These are phyloP conservation scores for Leccinum subatratum DNA, from an alignment of 1,284 basidiomycete genomes.

Conservation along the genomic window DNA sequence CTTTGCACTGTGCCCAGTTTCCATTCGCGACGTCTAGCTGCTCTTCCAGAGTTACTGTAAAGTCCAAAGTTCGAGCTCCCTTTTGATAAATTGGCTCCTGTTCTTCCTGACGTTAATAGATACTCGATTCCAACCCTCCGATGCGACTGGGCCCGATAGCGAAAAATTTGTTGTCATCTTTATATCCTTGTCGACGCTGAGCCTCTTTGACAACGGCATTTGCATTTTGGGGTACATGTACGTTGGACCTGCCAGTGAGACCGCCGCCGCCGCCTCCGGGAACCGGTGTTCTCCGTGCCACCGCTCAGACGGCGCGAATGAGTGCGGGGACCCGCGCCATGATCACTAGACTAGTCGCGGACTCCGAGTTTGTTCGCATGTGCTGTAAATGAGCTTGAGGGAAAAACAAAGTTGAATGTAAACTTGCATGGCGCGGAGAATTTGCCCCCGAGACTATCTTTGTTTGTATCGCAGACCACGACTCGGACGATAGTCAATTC, in stretches of 20 bases:
- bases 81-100: neutral
- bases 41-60: no score
- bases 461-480: neutral
- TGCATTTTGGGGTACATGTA: neutral
- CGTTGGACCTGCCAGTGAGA: neutral
- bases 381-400: neutral
- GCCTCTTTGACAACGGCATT: neutral
- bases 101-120: neutral
- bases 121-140: neutral
- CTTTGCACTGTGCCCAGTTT: no score
- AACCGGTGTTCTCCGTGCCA: neutral
- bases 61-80: neutral
- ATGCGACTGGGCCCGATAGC: neutral
- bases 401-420: neutral
- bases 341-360: neutral
- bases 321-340: neutral
- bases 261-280: neutral
- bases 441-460: neutral
- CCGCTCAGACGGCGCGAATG: neutral
- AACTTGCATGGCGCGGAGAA: neutral
- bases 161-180: no score
- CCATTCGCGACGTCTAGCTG: no score
- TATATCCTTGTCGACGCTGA: neutral
- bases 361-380: neutral
- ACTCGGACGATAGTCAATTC: neutral